Evolutionary conservation across 805 yeast genomes (phyloP), one percentile per base, ranked within the genome.

Genomic region (Sugiyamaella qingdaonensis): DNA sequence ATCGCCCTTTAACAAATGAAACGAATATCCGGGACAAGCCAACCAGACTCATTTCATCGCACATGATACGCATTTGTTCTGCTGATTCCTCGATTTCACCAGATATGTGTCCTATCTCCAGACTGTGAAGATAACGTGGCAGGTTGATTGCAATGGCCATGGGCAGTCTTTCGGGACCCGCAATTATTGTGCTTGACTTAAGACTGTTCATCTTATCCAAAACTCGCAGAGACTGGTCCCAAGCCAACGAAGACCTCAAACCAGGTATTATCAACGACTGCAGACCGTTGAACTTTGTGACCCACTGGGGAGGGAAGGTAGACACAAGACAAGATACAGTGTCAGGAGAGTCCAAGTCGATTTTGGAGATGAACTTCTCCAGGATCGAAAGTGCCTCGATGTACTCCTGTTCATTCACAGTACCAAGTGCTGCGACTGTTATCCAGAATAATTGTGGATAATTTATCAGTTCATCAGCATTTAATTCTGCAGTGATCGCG

Each of bases 371-470:
- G 61, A 91, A 85, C 61, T 88, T 90, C 29, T 88, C 80, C 61
- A 92, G 71, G 3, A 94, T 83, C 0, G 95, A 86, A 27, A 94
- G 73, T 0, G 86, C 87, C 63, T 95, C 98, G 49, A 90, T 81
- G 62, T 86, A 95, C 64, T 94, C 99, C 60, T 85, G 90, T 65
- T 95, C 98, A 61, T 91, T 96, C 29, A 90, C 79, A 0, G 97
- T 88, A 54, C 85, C 85, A 57, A 94, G 71, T 60, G 97, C 86
- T 0, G 98, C 99, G 11, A 90, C 94, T 33, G 91, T 81, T 0
- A 91, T 85, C 99, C 99, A 94, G 65, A 92, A 94, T 37, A 95
- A 71, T 64, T 91, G 97, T 0, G 99, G 98, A 68, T 85, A 89
- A 58, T 88, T 86, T 52, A 88, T 84, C 55, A 94, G 72, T 59